Conservation (phyloP, 164 flowering plant genomes). For the Aristolochia fimbriata region DNA sequence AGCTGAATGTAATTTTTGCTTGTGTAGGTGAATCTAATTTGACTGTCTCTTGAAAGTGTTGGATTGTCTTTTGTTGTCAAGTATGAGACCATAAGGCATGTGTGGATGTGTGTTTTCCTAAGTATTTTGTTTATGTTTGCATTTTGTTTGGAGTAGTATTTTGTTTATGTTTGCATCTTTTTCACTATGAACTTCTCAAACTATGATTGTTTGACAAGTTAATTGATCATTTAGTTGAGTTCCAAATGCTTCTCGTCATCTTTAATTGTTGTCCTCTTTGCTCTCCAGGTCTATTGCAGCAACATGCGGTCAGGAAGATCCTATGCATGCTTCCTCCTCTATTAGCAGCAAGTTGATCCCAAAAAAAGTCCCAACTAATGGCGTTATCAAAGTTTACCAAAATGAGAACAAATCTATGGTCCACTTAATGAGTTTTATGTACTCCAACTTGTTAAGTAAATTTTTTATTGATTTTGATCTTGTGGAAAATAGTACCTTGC, state of each 20-base stretch:
- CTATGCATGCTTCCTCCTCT: constrained; percentile 19
- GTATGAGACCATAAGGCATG: constrained; percentile 80
- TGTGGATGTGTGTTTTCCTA: too few relatives aligned
- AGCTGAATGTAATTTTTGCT: neutral
- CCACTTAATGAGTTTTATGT: constrained; percentile 2
- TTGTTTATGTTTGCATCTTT: too few relatives aligned
- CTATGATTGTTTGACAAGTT: neutral
- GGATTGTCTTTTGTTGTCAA: constrained; percentile 85
- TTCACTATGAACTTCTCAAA: neutral
- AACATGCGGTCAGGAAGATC: constrained; percentile 47
- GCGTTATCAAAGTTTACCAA: constrained; percentile 19
- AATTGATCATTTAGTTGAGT: neutral
- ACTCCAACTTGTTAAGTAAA: too few relatives aligned
- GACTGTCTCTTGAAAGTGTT: constrained; percentile 55
- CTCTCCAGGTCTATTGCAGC: constrained; percentile 65
- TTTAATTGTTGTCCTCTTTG: neutral
- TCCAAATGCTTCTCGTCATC: neutral
- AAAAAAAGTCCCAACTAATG: constrained; percentile 24
- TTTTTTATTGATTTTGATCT: too few relatives aligned
- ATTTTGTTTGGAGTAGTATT: neutral
- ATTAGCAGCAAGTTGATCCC: constrained; percentile 1
- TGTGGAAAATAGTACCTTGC: too few relatives aligned
- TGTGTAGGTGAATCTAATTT: constrained; percentile 73
- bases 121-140: too few relatives aligned
- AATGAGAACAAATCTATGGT: constrained; percentile 16